Percentiles rank a stretch among this genome's conserved stretches.
These are phyloP conservation scores for Cyclocybe aegerita DNA, from an alignment of 768 basidiomycete species.

Conservation along the genomic window DNA sequence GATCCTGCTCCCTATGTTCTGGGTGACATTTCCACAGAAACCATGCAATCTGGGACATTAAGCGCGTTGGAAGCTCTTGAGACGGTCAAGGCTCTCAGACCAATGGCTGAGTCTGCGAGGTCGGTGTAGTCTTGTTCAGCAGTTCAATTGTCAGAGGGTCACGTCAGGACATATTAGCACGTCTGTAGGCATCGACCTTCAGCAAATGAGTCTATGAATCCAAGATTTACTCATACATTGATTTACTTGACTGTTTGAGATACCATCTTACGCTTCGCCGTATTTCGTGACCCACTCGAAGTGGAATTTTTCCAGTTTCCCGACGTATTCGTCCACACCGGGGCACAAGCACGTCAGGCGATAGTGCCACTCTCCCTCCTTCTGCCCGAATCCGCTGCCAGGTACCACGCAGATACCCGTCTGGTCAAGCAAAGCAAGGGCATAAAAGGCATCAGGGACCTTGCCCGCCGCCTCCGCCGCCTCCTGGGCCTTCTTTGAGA, in stretches of 20 bases:
- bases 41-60: background rate
- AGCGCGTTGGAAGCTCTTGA: background rate
- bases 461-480: conserved; percentile 73
- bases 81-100: background rate
- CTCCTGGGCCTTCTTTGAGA: conserved; percentile 71
- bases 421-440: conserved; percentile 77
- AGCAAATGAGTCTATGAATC: background rate
- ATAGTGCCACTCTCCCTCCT: conserved; percentile 87
- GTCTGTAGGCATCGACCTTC: background rate
- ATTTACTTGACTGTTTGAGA: background rate
- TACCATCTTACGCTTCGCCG: conserved; percentile 16
- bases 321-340: conserved; percentile 90
- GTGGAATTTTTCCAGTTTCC: conserved; percentile 64
- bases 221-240: background rate
- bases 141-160: background rate
- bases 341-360: conserved; percentile 93
- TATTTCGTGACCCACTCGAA: conserved; percentile 32
- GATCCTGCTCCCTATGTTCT: too few species aligned
- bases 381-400: conserved; percentile 94
- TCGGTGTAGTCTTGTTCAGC: background rate
- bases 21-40: background rate
- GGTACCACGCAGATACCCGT: conserved; percentile 95
- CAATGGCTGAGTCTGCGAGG: background rate
- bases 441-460: conserved; percentile 88
- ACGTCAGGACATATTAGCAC: background rate